These are phyloP conservation scores for Sporothrix euskadiensis DNA, from an alignment of 2,329 filamentous ascomycete genomes.

Conservation along the genomic window DNA sequence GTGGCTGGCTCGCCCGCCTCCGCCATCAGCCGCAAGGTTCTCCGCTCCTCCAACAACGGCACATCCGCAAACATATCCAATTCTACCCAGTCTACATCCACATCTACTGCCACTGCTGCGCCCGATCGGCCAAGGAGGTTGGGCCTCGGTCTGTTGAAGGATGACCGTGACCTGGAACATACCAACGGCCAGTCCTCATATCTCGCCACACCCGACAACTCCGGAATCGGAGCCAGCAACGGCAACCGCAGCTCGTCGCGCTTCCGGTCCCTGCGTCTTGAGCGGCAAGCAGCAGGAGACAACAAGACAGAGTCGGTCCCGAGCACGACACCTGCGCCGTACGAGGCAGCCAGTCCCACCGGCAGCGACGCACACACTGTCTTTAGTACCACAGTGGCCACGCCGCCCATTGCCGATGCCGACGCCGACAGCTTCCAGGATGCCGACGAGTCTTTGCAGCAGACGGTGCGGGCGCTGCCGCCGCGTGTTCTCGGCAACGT, in stretches of 20 bases:
- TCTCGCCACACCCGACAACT: slow-evolving; percentile 60
- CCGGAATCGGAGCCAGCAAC: slow-evolving; percentile 43
- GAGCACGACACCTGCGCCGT: slow-evolving; percentile 44
- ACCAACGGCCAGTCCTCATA: slow-evolving; percentile 32
- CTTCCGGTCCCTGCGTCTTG: slow-evolving; percentile 45
- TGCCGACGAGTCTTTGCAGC: slow-evolving; percentile 51
- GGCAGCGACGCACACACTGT: slow-evolving; percentile 59
- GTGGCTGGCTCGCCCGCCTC: slow-evolving; percentile 39
- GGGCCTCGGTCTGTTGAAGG: slow-evolving; percentile 33
- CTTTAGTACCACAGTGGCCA: slow-evolving; percentile 66
- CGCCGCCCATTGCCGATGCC: slow-evolving; percentile 72
- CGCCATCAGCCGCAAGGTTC: slow-evolving; percentile 38
- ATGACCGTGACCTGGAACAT: neutral
- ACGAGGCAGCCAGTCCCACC: slow-evolving; percentile 54
- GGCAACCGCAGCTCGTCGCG: slow-evolving; percentile 44
- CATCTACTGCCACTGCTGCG: slow-evolving; percentile 36
- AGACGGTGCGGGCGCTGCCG: slow-evolving; percentile 50
- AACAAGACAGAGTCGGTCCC: slow-evolving; percentile 50
- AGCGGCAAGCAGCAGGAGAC: slow-evolving; percentile 39
- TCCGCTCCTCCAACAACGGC: slow-evolving; percentile 35
- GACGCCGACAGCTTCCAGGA: slow-evolving; percentile 64
- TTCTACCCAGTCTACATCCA: slow-evolving; percentile 32
- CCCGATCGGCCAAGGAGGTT: slow-evolving; percentile 46
- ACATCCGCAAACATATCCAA: slow-evolving; percentile 24
- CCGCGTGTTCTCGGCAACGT: slow-evolving; percentile 64